Conservation (phyloP, 78 protist species). For the Dictyostelium intermedium region DNA sequence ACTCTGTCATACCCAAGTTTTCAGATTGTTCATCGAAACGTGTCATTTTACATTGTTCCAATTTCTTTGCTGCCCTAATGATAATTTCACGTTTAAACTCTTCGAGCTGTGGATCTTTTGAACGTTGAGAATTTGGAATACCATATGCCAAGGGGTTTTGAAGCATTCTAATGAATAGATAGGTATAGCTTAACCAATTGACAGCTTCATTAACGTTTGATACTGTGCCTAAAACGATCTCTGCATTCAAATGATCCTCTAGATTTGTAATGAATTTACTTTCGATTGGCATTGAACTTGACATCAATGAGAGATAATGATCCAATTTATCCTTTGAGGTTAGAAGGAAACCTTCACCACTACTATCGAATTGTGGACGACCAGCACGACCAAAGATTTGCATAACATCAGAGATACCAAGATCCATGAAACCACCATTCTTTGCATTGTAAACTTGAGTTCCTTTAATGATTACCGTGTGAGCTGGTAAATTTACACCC, state of each 20-base stretch:
- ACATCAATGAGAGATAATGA: slow-evolving; percentile 88
- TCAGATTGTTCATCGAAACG: slow-evolving; percentile 89
- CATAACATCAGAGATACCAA: slow-evolving; percentile 97
- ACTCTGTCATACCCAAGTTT: slow-evolving; percentile 80
- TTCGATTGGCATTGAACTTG: slow-evolving; percentile 93
- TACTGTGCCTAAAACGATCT: slow-evolving; percentile 98
- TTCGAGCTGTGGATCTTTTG: slow-evolving; percentile 83
- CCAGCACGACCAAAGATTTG: slow-evolving; percentile 99
- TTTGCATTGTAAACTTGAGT: slow-evolving; percentile 92
- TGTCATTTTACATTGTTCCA: slow-evolving; percentile 90
- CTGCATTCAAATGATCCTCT: slow-evolving; percentile 97
- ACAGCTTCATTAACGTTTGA: slow-evolving; percentile 92
- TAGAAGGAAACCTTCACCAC: slow-evolving; percentile 96
- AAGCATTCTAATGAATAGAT: slow-evolving; percentile 93
- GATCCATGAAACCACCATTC: slow-evolving; percentile 90
- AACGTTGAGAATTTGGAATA: slow-evolving; percentile 49
- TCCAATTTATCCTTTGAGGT: slow-evolving; percentile 92
- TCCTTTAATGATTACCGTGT: slow-evolving; percentile 98
- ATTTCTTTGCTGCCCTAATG: slow-evolving; percentile 77
- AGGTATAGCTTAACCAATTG: slow-evolving; percentile 97
- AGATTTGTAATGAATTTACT: slow-evolving; percentile 73
- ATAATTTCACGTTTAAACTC: slow-evolving; percentile 64
- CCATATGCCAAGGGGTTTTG: slow-evolving; percentile 97
- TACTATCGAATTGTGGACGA: slow-evolving; percentile 98
- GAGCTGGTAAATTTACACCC: slow-evolving; percentile 99